Base-by-base conservation (phyloP, 768 basidiomycete genomes). In the Hericium coralloides region DNA sequence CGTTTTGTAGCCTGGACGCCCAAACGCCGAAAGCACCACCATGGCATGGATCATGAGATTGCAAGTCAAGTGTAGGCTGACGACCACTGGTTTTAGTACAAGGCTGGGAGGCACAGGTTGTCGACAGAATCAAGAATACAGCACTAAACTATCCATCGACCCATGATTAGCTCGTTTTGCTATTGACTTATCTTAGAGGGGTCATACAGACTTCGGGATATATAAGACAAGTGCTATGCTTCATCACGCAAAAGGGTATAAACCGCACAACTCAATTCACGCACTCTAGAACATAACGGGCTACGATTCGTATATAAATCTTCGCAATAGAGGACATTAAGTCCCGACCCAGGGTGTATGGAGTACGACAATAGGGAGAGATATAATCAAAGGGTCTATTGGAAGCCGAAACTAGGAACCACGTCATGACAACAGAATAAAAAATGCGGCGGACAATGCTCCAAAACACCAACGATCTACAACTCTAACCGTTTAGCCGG, bases 401-500 rank as follows among this genome's bases (percentile, higher is more conserved):
- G 62, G 62, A 60, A 64, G 58, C 57, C 61, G 66, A 66, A 62
- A 65, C 65, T 61, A 63, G 62, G 60, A 31, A 31, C 31, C 31
- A 31, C 31, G 31, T 31, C 31, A 67, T 67, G 65, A 62, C 61
- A 63, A 60, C 60, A 60, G 59, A 60, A 67, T 63, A 69, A 68
- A 54, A 63, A 65, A 63, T 64, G 67, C 61, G 61, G 62, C 66
- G 65, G 60, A 57, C 57, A 56, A 61, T 47, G 47, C 52, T 58
- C 53, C 50, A 58, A 50, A 55, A 45, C 48, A 48, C 57, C 39
- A 50, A 55, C 47, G 51, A 53, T 58, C 39, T 64, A 59, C 60
- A 45, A 54, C 58, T 59, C 53, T 59, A 60, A 56, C 58, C 61
- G 55, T 64, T 76, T 72, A 76, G 65, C 75, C 75, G 68, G 75